phyloP scores from a whole-genome alignment of 352 stramenopile genomes.

The Globisporangium parvum region DNA sequence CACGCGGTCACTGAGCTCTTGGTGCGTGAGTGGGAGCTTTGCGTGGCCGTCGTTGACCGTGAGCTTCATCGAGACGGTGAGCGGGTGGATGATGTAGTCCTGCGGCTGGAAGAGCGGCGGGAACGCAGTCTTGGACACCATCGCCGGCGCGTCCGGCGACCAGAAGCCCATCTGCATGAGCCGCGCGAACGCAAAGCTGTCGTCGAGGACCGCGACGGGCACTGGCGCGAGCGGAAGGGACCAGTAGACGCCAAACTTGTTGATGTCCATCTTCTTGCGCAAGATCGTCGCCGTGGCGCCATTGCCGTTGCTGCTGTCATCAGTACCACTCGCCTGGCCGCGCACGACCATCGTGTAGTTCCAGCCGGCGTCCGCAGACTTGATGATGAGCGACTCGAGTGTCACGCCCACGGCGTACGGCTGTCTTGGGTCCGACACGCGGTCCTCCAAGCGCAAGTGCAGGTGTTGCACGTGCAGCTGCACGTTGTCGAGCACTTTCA shows the following conservation, averaged over 20 bases:
- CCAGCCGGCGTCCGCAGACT: slow-evolving; percentile 73
- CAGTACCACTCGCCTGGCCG: slow-evolving; percentile 12
- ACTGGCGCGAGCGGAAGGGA: slow-evolving; percentile 46
- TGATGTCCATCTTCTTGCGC: slow-evolving; percentile 79
- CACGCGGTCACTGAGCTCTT: slow-evolving; percentile 65
- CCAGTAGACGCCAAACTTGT: slow-evolving; percentile 80
- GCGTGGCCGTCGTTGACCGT: slow-evolving; percentile 77
- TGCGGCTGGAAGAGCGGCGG: slow-evolving; percentile 31
- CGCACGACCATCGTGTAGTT: slow-evolving; percentile 82
- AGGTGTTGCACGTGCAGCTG: slow-evolving; percentile 76
- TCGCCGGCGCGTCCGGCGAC: slow-evolving; percentile 13
- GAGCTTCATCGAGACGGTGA: slow-evolving; percentile 74
- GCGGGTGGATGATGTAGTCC: slow-evolving; percentile 69
- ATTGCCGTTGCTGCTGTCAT: slow-evolving; percentile 4
- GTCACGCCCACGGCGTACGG: slow-evolving; percentile 68
- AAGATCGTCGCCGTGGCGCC: slow-evolving; percentile 32
- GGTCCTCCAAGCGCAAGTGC: slow-evolving; percentile 68
- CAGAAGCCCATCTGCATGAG: slow-evolving; percentile 69
- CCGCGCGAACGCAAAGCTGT: slow-evolving; percentile 51
- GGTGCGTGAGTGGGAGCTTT: slow-evolving; percentile 74
- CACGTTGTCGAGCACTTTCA: slow-evolving; percentile 83
- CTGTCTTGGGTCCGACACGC: slow-evolving; percentile 30
- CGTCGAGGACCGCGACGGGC: slow-evolving; percentile 32
- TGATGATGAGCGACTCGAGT: slow-evolving; percentile 74
- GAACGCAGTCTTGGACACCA: slow-evolving; percentile 12